A percentile compares a stretch with the other conserved stretches of the same genome.
These are phyloP conservation scores for Gastrolobium bilobum DNA, from an alignment of 306 rosid genomes.

Conservation along the genomic window DNA sequence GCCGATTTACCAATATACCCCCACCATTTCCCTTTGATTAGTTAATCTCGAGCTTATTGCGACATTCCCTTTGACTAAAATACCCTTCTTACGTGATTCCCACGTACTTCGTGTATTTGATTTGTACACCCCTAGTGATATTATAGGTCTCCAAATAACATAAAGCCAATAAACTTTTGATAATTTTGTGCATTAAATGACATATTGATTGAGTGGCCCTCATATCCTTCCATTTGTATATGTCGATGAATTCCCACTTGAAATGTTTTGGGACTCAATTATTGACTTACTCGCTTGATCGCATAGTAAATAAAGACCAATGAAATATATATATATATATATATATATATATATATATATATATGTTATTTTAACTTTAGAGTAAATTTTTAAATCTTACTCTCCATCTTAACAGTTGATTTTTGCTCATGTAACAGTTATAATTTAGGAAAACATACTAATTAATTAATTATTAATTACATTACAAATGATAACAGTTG, in stretches of 20 bases:
- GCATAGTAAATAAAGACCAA: neutral
- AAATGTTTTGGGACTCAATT: conserved; percentile 51
- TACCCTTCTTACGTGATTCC: conserved; percentile 37
- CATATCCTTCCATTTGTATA: conserved; percentile 45
- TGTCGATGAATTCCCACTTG: conserved; percentile 52
- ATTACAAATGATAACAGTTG: too few species aligned
- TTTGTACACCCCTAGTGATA: conserved; percentile 42
- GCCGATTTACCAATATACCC: conserved; percentile 41
- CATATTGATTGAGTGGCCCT: conserved; percentile 61
- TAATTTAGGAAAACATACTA: too few species aligned
- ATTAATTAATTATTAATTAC: too few species aligned
- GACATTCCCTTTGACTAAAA: conserved; percentile 30
- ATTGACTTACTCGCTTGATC: conserved; percentile 55
- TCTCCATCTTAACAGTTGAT: too few species aligned
- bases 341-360: too few species aligned
- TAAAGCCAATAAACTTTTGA: conserved; percentile 47
- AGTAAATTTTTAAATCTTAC: too few species aligned
- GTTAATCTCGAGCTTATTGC: neutral
- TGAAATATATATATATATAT: too few species aligned
- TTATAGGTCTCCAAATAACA: conserved; percentile 22
- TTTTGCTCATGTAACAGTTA: too few species aligned
- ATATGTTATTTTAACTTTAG: too few species aligned
- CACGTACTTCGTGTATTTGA: neutral
- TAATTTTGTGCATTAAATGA: conserved; percentile 62
- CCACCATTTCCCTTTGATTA: neutral